Evolutionary conservation across 2,329 filamentous ascomycete species (phyloP).

Genomic region (Scleromitrula shiraiana): DNA sequence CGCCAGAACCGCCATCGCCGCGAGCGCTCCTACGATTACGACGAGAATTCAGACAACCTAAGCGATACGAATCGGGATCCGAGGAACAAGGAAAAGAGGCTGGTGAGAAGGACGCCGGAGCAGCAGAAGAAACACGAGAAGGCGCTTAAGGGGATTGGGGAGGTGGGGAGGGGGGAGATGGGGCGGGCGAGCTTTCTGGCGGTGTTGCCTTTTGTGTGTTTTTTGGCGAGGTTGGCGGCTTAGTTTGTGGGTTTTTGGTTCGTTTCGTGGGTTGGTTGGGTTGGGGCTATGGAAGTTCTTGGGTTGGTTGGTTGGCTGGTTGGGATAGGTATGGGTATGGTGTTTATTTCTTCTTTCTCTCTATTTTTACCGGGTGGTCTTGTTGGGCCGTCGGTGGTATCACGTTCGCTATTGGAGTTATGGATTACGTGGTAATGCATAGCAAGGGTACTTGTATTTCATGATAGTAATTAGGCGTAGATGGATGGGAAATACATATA

Average conservation of each 20-base stretch:
- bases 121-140: conserved; percentile 3
- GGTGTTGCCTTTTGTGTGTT: not conserved
- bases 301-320: not conserved
- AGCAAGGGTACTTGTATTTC: too few species aligned
- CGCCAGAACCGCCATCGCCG: not conserved
- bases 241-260: not conserved
- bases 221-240: conserved; percentile 3
- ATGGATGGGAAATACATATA: not conserved
- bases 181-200: not conserved
- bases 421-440: too few species aligned
- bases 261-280: too few species aligned
- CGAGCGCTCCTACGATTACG: not conserved
- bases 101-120: not conserved
- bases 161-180: conserved; percentile 2
- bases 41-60: not conserved
- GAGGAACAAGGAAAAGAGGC: not conserved
- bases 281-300: not conserved
- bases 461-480: not conserved
- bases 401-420: too few species aligned
- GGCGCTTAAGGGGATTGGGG: not conserved
- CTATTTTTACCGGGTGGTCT: too few species aligned
- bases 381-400: too few species aligned
- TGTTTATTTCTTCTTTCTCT: too few species aligned
- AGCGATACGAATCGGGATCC: not conserved
- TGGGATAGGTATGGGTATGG: too few species aligned